Percentiles rank a stretch among this genome's conserved stretches.
Conservation (phyloP, 2,329 filamentous ascomycete genomes). For the Nannizziopsis barbatae region DNA sequence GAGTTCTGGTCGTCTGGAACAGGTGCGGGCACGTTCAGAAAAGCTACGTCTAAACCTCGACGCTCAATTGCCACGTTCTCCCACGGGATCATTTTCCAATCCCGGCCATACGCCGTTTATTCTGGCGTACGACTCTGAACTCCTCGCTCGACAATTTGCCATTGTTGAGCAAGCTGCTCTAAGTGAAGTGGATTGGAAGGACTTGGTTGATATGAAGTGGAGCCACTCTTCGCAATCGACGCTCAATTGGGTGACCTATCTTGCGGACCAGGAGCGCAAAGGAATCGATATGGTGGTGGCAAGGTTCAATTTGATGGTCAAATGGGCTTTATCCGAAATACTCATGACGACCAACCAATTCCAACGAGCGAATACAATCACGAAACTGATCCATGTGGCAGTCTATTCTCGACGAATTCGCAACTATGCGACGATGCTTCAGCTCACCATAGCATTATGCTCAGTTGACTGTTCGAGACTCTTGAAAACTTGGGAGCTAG, state of each 20-base stretch:
- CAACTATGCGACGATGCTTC: conserved; percentile 57
- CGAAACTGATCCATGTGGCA: conserved; percentile 54
- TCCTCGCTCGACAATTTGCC: conserved; percentile 53
- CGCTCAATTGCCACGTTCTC: not conserved
- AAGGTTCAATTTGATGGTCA: conserved; percentile 56
- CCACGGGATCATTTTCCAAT: not conserved
- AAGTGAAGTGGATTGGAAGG: conserved; percentile 56
- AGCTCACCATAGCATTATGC: conserved; percentile 52
- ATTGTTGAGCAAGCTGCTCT: conserved; percentile 55
- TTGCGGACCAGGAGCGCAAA: conserved; percentile 42
- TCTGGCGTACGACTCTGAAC: conserved; percentile 50
- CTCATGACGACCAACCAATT: conserved; percentile 47
- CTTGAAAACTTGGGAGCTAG: conserved; percentile 47
- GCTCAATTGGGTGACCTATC: conserved; percentile 52
- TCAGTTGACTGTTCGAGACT: conserved; percentile 49
- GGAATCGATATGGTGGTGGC: conserved; percentile 56
- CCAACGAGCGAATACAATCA: conserved; percentile 49
- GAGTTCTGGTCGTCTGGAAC: not conserved
- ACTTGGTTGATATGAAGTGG: conserved; percentile 54
- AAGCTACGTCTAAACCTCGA: conserved; percentile 33
- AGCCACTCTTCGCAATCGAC: conserved; percentile 43
- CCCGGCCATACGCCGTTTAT: conserved; percentile 49
- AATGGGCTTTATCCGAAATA: conserved; percentile 54
- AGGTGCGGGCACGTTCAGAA: conserved; percentile 26
- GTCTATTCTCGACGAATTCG: conserved; percentile 46